Evolutionary conservation across 805 yeast species (phyloP).

Genomic region (Zygosaccharomyces bailii): DNA sequence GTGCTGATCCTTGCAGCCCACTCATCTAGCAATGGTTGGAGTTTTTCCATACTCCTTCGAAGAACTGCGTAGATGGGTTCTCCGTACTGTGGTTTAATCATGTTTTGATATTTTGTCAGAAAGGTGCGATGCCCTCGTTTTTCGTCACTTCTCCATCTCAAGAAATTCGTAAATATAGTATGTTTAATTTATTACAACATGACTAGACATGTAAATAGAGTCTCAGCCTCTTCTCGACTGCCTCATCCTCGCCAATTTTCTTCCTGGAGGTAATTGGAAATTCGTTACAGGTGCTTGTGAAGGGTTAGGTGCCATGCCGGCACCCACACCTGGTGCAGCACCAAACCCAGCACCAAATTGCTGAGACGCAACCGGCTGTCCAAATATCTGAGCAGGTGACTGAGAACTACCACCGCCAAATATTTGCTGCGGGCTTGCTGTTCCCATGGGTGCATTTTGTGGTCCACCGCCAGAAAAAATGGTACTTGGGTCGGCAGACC

Average conservation of each 20-base stretch:
- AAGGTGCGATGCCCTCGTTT: conserved; percentile 2
- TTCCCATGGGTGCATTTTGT: conserved; percentile 9
- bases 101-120: neutral
- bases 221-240: conserved; percentile 24
- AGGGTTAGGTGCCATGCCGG: conserved; percentile 11
- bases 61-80: too few species aligned
- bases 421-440: conserved; percentile 13
- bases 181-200: neutral
- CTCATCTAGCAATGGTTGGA: conserved; percentile 10
- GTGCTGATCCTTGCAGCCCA: conserved; percentile 10
- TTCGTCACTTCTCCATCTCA: conserved; percentile 5
- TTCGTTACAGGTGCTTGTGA: conserved; percentile 11
- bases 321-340: neutral
- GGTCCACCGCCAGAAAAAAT: conserved; percentile 21
- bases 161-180: conserved; percentile 2
- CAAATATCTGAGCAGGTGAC: conserved; percentile 18
- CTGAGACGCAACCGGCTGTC: conserved; percentile 9
- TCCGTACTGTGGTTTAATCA: too few species aligned
- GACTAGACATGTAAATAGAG: neutral
- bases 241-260: conserved; percentile 34
- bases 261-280: conserved; percentile 20
- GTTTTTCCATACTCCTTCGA: conserved; percentile 13
- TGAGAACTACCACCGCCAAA: conserved; percentile 16
- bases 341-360: conserved; percentile 7
- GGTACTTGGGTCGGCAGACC: conserved; percentile 22